These are phyloP conservation scores for Fusarium nanum DNA, from an alignment of 2,329 filamentous ascomycete genomes.

Conservation along the genomic window DNA sequence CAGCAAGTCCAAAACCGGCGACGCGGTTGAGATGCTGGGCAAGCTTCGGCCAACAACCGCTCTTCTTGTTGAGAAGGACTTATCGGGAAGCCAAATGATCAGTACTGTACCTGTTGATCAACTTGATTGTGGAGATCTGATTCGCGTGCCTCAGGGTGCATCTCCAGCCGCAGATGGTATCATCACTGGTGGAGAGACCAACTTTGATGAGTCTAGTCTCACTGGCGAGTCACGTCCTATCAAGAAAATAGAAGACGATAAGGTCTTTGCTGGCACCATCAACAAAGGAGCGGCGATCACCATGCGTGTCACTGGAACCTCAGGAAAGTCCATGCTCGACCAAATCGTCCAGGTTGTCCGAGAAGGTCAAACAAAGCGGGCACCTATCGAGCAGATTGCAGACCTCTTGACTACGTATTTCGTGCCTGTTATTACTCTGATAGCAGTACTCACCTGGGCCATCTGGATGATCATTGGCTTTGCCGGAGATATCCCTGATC, in stretches of 20 bases:
- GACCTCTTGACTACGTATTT: slow-evolving; percentile 81
- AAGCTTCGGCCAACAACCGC: slow-evolving; percentile 83
- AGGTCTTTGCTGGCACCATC: slow-evolving; percentile 78
- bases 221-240: slow-evolving; percentile 81
- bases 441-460: slow-evolving; percentile 78
- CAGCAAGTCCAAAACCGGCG: slow-evolving; percentile 90
- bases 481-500: slow-evolving; percentile 65
- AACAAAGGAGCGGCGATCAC: slow-evolving; percentile 75
- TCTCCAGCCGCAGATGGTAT: slow-evolving; percentile 88
- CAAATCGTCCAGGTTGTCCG: slow-evolving; percentile 81
- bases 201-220: slow-evolving; percentile 90
- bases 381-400: slow-evolving; percentile 80
- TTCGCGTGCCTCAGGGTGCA: slow-evolving; percentile 80
- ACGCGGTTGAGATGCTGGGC: slow-evolving; percentile 83
- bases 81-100: slow-evolving; percentile 50
- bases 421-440: slow-evolving; percentile 76
- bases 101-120: slow-evolving; percentile 70
- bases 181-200: slow-evolving; percentile 70
- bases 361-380: slow-evolving; percentile 80
- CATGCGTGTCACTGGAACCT: slow-evolving; percentile 71
- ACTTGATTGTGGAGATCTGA: slow-evolving; percentile 78
- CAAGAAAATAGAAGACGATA: slow-evolving; percentile 70
- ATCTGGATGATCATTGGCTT: slow-evolving; percentile 76
- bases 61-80: slow-evolving; percentile 68
- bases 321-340: slow-evolving; percentile 80